Evolutionary conservation across 1,139 yeast species (phyloP), one percentile per base, ranked within the genome.

Genomic region (Debaryomyces robertsiae): DNA sequence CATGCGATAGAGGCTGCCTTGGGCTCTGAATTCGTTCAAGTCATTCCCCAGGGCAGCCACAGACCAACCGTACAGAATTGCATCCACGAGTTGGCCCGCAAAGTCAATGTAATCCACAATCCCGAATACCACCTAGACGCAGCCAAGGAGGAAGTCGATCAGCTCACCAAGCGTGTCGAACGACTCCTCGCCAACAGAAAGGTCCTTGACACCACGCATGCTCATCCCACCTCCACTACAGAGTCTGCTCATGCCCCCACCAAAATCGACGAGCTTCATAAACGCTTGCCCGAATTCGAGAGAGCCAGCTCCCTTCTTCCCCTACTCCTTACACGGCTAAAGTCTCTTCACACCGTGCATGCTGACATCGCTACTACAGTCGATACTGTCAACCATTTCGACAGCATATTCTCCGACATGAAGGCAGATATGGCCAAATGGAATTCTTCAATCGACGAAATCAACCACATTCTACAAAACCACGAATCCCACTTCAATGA

Each of bases 261-360:
- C 3, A 69, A 68, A 46, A 57, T 78, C 19, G 61, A 66, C 31
- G 69, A 65, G 40, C 45, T 81, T 3, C 71, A 70, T 44, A 51
- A 47, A 2, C 60, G 54, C 10, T 54, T 79, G 18, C 67, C 67
- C 1, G 59, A 61, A 1, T 57, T 78, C n/a, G 69, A 67, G 27
- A 50, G 50, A 1, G 58, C 69, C 28, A 60, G 60, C 13, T 46
- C 53, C 6, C 48, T 58, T 2, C 56, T 79, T 1, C 83, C 84
- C 0, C 52, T 59, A 3, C 40, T 79, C 1, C 41, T 75, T 2
- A 50, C 58, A 10, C 57, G 87, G 30, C 58, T 81, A 24, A 67
- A 72, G 43, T 58, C 75, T 0, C 59, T 81, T 35, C 67, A 71
- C 43, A 57, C 54, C 0, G 60, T 79, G 2, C 84, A 81, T 50